Conservation (phyloP, 2,329 filamentous ascomycete genomes). For the Byssochlamys sp. region DNA sequence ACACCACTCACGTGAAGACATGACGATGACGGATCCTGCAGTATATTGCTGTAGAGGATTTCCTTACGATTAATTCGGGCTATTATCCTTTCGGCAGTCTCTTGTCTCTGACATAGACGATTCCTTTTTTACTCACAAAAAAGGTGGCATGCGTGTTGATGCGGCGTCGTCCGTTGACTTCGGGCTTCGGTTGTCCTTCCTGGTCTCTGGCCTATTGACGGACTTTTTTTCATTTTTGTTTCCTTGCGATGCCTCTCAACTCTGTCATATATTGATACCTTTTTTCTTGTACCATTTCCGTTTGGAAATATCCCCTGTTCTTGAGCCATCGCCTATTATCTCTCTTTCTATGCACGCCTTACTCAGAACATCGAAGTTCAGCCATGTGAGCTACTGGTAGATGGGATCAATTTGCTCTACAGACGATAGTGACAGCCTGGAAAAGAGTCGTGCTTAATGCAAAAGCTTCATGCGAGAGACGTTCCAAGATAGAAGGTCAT, state of each 20-base stretch:
- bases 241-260: background rate
- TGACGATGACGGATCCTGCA: background rate
- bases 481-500: background rate
- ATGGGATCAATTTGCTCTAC: background rate
- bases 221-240: background rate
- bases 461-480: background rate
- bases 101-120: background rate
- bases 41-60: background rate
- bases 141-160: background rate
- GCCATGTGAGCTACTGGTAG: background rate
- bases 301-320: background rate
- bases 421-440: background rate
- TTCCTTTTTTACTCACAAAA: background rate
- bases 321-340: background rate
- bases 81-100: background rate
- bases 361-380: background rate
- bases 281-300: background rate
- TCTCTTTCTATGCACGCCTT: background rate
- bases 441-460: background rate
- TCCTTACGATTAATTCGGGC: background rate
- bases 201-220: background rate
- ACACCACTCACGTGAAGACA: background rate
- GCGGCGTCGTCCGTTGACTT: background rate
- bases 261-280: background rate
- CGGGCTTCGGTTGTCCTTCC: background rate